phyloP scores from a whole-genome alignment of 2,329 filamentous ascomycete species.

The Clarireedia homoeocarpa region DNA sequence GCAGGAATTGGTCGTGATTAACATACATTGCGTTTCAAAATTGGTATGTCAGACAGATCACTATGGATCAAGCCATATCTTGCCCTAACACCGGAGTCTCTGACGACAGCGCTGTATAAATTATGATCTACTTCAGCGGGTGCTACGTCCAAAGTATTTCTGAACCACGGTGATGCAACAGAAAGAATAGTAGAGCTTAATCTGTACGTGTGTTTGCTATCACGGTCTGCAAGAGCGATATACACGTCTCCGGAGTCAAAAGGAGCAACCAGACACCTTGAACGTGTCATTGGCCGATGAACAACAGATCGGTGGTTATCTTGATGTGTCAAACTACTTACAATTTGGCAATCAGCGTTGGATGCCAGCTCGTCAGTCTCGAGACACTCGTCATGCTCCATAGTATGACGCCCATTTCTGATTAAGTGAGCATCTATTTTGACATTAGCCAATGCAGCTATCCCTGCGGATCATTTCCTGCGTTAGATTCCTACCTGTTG shows the following conservation, averaged over 20 bases:
- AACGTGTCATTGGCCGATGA: neutral
- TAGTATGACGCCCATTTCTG: too few species aligned
- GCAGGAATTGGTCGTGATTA: neutral
- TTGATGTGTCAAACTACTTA: too few species aligned
- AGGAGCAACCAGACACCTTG: neutral
- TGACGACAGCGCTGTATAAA: accelerated
- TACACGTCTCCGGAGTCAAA: neutral
- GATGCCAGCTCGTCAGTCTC: too few species aligned
- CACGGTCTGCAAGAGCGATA: neutral
- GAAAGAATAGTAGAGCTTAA: neutral
- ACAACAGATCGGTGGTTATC: neutral
- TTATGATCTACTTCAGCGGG: neutral
- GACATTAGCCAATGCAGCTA: too few species aligned
- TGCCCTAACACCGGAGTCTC: neutral
- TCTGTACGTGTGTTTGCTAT: neutral
- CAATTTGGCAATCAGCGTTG: neutral
- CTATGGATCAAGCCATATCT: neutral
- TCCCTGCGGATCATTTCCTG: too few species aligned
- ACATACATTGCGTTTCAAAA: neutral
- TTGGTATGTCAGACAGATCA: neutral
- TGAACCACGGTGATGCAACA: neutral
- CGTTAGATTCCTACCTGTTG: too few species aligned
- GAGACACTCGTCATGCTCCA: too few species aligned
- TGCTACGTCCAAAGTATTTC: accelerated
- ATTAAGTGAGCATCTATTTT: too few species aligned